Evolutionary conservation across 805 yeast genomes (phyloP), one percentile per base, ranked within the genome.

Genomic region (Ogataea paraovalis): DNA sequence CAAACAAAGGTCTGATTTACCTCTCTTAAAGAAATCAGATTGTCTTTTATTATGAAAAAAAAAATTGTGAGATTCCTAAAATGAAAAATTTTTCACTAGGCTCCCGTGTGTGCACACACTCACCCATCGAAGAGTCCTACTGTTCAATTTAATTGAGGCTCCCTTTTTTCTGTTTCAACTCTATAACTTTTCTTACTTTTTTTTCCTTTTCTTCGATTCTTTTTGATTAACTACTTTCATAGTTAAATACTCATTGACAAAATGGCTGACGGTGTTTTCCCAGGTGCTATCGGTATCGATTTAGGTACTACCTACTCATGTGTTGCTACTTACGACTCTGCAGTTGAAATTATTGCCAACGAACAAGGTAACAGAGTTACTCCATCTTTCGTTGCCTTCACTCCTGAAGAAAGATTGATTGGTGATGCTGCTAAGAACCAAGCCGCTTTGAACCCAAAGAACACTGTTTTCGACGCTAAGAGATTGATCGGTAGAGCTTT

Each of bases 241-340:
- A 44, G 16, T 50, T 47, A 40, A 28, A 40, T n/a, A 19, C 40
- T 10, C 41, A 47, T 42, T 41, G 19, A 39, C 60, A 76, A 74
- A 74, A 85, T 85, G 91, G 87, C 91, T 85, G 97, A 90, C 82
- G 96, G 96, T 85, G 94, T 90, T 79, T 90, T 87, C 85, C 94
- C 91, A 83, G 97, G 97, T 86, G 94, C 94, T 76, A 87, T 89
- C 72, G 99, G 99, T 85, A 92, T 92, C 84, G 98, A 91, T 81
- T 80, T 87, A 75, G 96, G 96, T 82, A 87, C 96, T 65, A 83
- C 89, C 60, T 68, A 68, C 66, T 83, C 88, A 52, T 83, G 88
- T 82, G 88, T 83, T 65, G 88, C 87, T 71, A 82, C 83, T 67
- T 83, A 62, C 59, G 84, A 82, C 71, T 76, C 82, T 60, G 83